Evolutionary conservation across 2,329 filamentous ascomycete genomes (phyloP).

Genomic region (Curvularia sp.): DNA sequence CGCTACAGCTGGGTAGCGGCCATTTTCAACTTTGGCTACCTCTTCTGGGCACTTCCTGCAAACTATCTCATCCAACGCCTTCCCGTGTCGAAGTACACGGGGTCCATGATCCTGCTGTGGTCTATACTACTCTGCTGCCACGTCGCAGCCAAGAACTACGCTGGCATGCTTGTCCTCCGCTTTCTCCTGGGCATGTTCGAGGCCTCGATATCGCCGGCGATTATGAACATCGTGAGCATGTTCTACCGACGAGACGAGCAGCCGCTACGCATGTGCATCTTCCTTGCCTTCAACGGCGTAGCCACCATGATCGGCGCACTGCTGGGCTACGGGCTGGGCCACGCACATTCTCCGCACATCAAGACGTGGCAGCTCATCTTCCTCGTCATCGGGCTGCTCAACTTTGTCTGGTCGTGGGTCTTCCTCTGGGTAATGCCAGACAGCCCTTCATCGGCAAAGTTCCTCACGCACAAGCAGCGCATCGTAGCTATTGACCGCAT

Average conservation of each 20-base stretch:
- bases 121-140: slow-evolving; percentile 56
- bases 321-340: slow-evolving; percentile 48
- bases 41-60: slow-evolving; percentile 53
- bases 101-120: slow-evolving; percentile 54
- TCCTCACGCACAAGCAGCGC: slow-evolving; percentile 50
- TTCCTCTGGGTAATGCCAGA: slow-evolving; percentile 51
- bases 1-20: slow-evolving; percentile 54
- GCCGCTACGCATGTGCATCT: slow-evolving; percentile 56
- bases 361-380: slow-evolving; percentile 50
- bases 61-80: slow-evolving; percentile 51
- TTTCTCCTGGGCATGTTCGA: slow-evolving; percentile 51
- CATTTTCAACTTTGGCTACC: slow-evolving; percentile 56
- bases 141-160: slow-evolving; percentile 49
- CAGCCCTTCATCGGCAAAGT: slow-evolving; percentile 46
- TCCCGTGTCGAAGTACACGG: slow-evolving; percentile 49
- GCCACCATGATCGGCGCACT: slow-evolving; percentile 50
- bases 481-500: slow-evolving; percentile 53
- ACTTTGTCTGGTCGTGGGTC: slow-evolving; percentile 48
- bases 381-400: slow-evolving; percentile 48
- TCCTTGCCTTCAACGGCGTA: slow-evolving; percentile 51
- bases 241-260: slow-evolving; percentile 49
- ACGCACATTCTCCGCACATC: slow-evolving; percentile 35
- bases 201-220: slow-evolving; percentile 45
- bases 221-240: slow-evolving; percentile 52
- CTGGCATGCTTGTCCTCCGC: slow-evolving; percentile 44